phyloP scores from a whole-genome alignment of 495 filamentous ascomycete genomes.

The Daldinia caldariorum region DNA sequence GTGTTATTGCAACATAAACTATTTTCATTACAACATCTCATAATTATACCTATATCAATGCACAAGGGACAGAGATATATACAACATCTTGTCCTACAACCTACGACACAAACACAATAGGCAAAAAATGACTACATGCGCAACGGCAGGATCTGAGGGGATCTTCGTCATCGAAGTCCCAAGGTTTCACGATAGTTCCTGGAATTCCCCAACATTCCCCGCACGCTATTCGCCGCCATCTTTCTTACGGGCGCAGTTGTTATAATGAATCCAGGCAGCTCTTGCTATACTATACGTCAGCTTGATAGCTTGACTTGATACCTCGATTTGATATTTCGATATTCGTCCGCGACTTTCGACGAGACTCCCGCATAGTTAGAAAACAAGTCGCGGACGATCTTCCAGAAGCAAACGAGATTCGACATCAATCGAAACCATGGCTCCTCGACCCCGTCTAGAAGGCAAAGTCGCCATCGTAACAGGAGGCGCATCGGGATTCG shows the following conservation, averaged over 20 bases:
- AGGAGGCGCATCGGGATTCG: conserved; percentile 68
- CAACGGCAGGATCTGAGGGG: conserved; percentile 10
- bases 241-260: neutral
- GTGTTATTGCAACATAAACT: conserved; percentile 16
- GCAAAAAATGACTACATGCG: neutral
- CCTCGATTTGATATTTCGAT: no score
- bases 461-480: conserved; percentile 64
- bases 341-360: conserved; percentile 1
- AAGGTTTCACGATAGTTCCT: conserved; percentile 27
- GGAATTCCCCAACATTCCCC: conserved; percentile 35
- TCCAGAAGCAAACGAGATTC: neutral
- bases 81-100: neutral
- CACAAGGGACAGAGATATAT: neutral
- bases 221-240: conserved; percentile 34
- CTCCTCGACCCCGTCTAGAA: conserved; percentile 49
- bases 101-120: no score
- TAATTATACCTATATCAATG: neutral
- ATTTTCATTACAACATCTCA: conserved; percentile 13
- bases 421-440: conserved; percentile 27
- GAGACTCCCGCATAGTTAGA: neutral
- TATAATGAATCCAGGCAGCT: conserved; percentile 9
- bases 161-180: conserved; percentile 18
- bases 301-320: neutral
- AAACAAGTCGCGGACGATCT: neutral
- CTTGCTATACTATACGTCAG: neutral